These are phyloP conservation scores for Capsicum pubescens DNA, from an alignment of 257 asterid genomes.

Conservation along the genomic window DNA sequence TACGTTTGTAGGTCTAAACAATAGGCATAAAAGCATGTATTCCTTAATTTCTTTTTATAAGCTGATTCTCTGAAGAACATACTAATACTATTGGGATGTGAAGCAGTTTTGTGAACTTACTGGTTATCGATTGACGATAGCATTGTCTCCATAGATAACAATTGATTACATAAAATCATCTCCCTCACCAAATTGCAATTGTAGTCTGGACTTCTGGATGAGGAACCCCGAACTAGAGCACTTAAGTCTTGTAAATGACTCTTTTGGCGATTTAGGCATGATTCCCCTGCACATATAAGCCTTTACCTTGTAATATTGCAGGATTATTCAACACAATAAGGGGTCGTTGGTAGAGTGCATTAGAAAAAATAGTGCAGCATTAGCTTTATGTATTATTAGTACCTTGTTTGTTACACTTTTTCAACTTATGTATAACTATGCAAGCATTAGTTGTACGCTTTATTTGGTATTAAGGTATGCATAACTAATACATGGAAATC, in stretches of 20 bases:
- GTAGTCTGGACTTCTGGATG: constrained; percentile 11
- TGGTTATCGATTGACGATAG: background rate
- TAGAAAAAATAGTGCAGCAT: too few species aligned
- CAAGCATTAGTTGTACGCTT: too few species aligned
- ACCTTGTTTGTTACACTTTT: too few species aligned
- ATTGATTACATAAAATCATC: background rate
- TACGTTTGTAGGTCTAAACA: background rate
- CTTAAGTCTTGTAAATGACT: background rate
- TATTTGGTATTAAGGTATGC: too few species aligned
- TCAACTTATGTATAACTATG: too few species aligned
- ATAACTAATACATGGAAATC: too few species aligned
- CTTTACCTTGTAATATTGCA: constrained; percentile 6
- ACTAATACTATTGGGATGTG: background rate
- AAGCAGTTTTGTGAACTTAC: background rate
- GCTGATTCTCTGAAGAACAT: constrained; percentile 13
- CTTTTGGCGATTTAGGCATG: background rate
- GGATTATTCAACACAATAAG: constrained; percentile 5
- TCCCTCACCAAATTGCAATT: background rate
- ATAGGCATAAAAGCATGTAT: background rate
- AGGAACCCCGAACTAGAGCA: background rate
- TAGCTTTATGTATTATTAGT: too few species aligned
- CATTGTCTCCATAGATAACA: background rate
- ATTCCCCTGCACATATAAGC: background rate
- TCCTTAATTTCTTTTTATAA: background rate
- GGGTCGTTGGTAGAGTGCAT: too few species aligned